Percentiles rank a stretch among this genome's conserved stretches.
Conservation (phyloP, 2,329 filamentous ascomycete genomes). For the Colletotrichum tropicale region DNA sequence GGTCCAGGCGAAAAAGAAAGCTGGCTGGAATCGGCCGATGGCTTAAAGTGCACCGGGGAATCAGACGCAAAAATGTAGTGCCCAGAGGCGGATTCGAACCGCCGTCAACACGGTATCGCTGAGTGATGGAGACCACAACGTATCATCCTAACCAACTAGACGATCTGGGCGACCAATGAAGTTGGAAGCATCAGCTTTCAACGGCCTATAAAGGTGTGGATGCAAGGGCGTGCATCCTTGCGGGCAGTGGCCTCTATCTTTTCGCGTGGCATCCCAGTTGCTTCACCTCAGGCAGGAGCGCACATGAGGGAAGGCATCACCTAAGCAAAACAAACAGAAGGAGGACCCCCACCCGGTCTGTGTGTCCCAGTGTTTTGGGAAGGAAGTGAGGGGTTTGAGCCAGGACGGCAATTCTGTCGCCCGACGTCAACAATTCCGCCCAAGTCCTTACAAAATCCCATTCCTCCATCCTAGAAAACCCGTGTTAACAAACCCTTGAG, state of each 20-base stretch:
- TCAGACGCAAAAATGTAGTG: background rate
- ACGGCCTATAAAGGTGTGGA: no score
- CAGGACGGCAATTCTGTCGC: background rate
- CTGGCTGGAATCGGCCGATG: background rate
- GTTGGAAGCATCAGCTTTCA: background rate
- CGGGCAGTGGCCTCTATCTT: no score
- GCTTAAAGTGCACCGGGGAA: background rate
- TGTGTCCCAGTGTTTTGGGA: background rate
- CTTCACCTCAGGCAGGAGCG: background rate
- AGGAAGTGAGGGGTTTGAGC: background rate
- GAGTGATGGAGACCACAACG: conserved; percentile 22
- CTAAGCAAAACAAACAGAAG: background rate
- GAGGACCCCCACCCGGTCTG: background rate
- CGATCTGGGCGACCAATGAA: conserved; percentile 14
- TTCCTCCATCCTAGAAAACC: background rate
- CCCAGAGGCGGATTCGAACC: conserved; percentile 25
- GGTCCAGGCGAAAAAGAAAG: background rate
- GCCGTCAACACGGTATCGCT: conserved; percentile 21
- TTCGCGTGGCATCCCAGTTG: background rate
- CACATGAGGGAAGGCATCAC: background rate
- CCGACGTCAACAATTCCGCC: background rate
- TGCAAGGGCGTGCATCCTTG: no score
- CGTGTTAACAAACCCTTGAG: background rate
- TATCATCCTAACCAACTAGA: conserved; percentile 26
- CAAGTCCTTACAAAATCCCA: conserved; percentile 10